Percentiles rank a stretch among this genome's conserved stretches.
Evolutionary conservation across 345 rosid genomes (phyloP).

Genomic region (Pistacia vera): DNA sequence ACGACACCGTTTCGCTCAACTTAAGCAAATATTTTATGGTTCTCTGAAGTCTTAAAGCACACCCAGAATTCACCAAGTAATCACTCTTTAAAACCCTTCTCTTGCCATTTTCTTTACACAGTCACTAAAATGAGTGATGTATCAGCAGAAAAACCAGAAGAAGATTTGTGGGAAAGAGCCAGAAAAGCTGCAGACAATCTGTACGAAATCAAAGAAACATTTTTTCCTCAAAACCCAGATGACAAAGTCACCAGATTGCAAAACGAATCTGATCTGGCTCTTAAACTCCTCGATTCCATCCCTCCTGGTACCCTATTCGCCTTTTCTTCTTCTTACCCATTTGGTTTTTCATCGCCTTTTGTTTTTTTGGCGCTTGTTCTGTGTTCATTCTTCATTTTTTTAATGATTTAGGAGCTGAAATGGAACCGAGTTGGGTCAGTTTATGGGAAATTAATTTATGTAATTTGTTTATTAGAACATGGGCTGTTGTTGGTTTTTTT

Average conservation of each 20-base stretch:
- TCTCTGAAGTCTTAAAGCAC: too few species aligned
- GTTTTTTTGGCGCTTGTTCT: neutral
- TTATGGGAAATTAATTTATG: neutral
- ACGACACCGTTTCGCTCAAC: neutral
- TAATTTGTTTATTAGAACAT: neutral
- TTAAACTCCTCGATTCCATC: constrained; percentile 62
- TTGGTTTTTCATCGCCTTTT: neutral
- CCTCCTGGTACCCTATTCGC: constrained; percentile 44
- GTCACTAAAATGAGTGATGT: constrained; percentile 22
- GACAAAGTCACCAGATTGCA: constrained; percentile 55
- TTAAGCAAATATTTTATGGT: neutral
- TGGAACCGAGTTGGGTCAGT: neutral
- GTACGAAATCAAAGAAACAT: constrained; percentile 55
- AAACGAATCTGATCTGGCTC: constrained; percentile 51
- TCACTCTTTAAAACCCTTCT: neutral
- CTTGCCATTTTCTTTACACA: neutral
- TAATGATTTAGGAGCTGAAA: neutral
- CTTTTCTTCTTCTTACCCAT: neutral
- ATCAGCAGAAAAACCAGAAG: constrained; percentile 13
- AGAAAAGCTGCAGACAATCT: constrained; percentile 47
- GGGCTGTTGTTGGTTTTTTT: neutral
- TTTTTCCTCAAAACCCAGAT: constrained; percentile 55
- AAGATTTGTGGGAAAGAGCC: constrained; percentile 41
- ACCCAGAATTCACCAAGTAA: neutral
- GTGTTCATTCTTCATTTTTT: too few species aligned